phyloP scores from a whole-genome alignment of 768 basidiomycete genomes.

The Termitomyces sp. region DNA sequence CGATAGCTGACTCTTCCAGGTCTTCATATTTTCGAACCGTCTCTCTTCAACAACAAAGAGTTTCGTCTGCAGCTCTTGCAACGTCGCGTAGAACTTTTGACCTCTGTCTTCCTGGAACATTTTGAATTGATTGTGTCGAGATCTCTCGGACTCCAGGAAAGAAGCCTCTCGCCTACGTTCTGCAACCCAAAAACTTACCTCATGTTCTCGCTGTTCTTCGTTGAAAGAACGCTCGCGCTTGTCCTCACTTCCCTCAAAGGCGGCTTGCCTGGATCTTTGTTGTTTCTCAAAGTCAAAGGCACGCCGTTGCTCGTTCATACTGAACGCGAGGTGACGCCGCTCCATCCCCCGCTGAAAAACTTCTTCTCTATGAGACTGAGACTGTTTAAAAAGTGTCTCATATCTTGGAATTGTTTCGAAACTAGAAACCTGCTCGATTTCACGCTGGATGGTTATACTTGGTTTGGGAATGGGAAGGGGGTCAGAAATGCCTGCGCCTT shows the following conservation, averaged over 20 bases:
- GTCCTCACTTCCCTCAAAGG: constrained; percentile 3
- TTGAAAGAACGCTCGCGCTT: not conserved
- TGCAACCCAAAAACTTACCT: not conserved
- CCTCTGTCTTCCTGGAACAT: not conserved
- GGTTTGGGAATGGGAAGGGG: not conserved
- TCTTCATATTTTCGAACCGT: not conserved
- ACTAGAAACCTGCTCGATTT: not conserved
- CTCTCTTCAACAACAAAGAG: constrained; percentile 1
- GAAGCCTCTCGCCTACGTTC: not conserved
- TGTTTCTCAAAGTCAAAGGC: not conserved
- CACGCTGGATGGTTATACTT: not conserved
- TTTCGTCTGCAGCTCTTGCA: not conserved
- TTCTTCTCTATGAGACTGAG: constrained; percentile 3
- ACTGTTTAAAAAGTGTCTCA: not conserved
- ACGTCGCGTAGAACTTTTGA: not conserved
- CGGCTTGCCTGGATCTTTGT: not conserved
- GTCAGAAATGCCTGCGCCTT: not conserved
- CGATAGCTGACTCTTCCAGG: constrained; percentile 1
- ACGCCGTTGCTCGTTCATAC: constrained; percentile 3
- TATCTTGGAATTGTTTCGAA: not conserved
- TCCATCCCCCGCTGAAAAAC: not conserved
- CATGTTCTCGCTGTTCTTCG: not conserved
- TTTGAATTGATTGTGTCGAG: not conserved
- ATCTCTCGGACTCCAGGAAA: not conserved
- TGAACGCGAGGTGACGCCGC: constrained; percentile 3